Base-by-base conservation (phyloP, 129 eudicot genomes). In the Logfia minima region DNA sequence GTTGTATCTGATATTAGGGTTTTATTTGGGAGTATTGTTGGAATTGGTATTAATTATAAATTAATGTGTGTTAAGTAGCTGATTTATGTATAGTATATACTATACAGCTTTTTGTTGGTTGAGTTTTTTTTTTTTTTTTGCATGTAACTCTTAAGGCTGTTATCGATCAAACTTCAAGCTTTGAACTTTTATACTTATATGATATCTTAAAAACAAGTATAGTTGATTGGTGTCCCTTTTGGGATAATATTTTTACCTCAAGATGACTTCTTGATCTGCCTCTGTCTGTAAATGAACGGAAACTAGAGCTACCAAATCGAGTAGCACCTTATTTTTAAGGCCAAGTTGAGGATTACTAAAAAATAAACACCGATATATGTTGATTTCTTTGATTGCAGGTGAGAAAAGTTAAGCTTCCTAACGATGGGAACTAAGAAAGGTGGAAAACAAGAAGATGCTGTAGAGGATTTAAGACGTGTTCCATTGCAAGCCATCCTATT, bases 401-500 rank as follows among this genome's bases (percentile, higher is more conserved):
- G 62, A 56, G 66, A 72, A 82, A 24, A 8, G 11, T 39, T 16
- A 64, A 67, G 34, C 59, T 68, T 53, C 31, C 61, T 39, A 82
- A 77, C 37, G 51, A 90, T 88, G 96, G 95, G 68, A 76, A 90
- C 88, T 76, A 90, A 88, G 84, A 91, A 84, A 70, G 92, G 92
- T 72, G 87, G 82, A 56, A 81, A 83, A 64, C 66, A 64, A 22
- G 97, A 88, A 32, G 97, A 84, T 43, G 86, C 77, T 5, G 87
- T 63, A 19, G 98, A 91, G 75, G 97, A 94, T 70, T 80, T 94
- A 5, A 78, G 90, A 18, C 97, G 88, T 18, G 88, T 70, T 5
- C 97, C 97, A 4, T 72, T 94, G 34, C 93, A 94, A 80, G 99
- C 99, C 48, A 83, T 94, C 65, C 80, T 94, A 9, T 83, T 94